Conservation (phyloP, 225 moss, liverwort and hornwort species). For the Antitrichia curtipendula region DNA sequence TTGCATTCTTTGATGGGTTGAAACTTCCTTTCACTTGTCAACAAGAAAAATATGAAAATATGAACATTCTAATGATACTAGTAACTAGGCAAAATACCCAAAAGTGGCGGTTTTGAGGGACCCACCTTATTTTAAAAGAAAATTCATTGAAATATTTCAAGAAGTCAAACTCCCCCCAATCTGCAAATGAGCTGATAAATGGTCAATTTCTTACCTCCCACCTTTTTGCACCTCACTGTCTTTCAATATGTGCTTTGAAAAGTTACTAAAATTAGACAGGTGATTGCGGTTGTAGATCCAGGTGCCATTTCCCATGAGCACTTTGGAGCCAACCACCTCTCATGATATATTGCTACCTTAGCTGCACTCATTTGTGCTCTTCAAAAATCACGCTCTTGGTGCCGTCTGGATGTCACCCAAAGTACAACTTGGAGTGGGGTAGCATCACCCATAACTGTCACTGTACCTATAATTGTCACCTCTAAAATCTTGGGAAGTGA, state of each 20-base stretch:
- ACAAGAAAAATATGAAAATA: too few species aligned
- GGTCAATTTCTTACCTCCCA: background rate
- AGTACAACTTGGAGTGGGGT: background rate
- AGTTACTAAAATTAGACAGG: background rate
- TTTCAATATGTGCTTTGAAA: too few species aligned
- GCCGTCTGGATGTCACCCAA: background rate
- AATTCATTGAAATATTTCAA: background rate
- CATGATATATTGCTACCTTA: too few species aligned
- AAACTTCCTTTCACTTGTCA: too few species aligned
- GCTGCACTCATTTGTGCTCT: background rate
- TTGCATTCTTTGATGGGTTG: too few species aligned
- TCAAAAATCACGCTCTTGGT: background rate
- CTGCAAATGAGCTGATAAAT: background rate
- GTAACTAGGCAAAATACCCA: too few species aligned
- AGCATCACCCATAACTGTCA: too few species aligned
- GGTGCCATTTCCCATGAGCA: background rate
- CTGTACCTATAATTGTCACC: too few species aligned
- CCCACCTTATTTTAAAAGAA: background rate
- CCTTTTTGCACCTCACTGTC: background rate
- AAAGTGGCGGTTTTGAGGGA: too few species aligned
- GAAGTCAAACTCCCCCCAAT: background rate
- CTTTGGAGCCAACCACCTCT: background rate
- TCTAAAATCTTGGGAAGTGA: too few species aligned
- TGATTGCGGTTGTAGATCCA: background rate
- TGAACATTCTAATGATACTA: too few species aligned